Evolutionary conservation across 2,329 filamentous ascomycete species (phyloP), one percentile per base, ranked within the genome.

Genomic region (Penicillium corylophilum): DNA sequence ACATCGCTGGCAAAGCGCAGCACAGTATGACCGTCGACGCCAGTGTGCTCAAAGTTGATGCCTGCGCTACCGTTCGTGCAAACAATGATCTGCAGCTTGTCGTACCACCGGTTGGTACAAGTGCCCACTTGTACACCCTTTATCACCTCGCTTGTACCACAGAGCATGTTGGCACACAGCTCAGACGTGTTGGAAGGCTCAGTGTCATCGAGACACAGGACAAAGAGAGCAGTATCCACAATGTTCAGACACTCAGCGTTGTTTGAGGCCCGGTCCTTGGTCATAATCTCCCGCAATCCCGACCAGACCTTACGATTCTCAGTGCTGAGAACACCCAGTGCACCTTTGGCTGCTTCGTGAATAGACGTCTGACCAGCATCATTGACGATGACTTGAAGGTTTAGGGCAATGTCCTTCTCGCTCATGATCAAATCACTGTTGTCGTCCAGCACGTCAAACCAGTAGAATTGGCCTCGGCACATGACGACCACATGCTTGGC

Each of bases 11-110:
- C 94, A 64, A 99, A 97, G 5, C 94, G 87, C 47, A 99, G 82
- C 20, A 99, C 94, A 0, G 94, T 99, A 69, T 99, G 94, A 1
- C 94, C 94, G 65, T 99, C 94, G 5, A 99, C 93, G 60, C 94
- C 94, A 0, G 94, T 99, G 67, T 99, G 94, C 71, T 99, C 94
- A 65, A 99, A 97, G 75, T 99, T 99, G 83, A 99, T 97, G 5
- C 94, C 94, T 0, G 94, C 94, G 67, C 90, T 96, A 51, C 94
- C 94, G 73, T 97, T 99, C 76, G 96, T 95, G 80, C 94, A 97
- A 45, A 99, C 94, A 48, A 99, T 97, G 56, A 99, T 96, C 69
- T 99, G 94, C 43, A 99, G 80, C 77, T 99, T 99, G 75, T 99
- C 94, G 67, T 99, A 99, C 94, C 94, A 99, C 55, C 94, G 82